phyloP scores from a whole-genome alignment of 768 basidiomycete genomes.

The Termitomyces sp. region DNA sequence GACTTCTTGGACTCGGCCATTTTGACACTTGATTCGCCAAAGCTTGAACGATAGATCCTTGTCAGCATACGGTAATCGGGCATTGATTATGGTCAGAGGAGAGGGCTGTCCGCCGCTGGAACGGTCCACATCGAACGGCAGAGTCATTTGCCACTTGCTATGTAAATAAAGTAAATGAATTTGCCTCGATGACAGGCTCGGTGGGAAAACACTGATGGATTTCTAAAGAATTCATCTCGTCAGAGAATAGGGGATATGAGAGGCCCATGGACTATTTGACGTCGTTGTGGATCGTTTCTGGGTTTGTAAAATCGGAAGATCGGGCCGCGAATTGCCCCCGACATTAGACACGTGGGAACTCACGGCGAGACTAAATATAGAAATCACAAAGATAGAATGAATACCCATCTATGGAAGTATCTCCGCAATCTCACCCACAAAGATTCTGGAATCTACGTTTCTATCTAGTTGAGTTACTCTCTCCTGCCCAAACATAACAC shows the following conservation, averaged over 20 bases:
- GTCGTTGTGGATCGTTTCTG: no score
- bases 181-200: neutral
- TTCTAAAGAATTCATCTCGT: neutral
- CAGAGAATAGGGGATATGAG: neutral
- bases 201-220: neutral
- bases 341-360: neutral
- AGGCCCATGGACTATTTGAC: neutral
- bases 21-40: conserved; percentile 25
- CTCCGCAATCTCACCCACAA: neutral
- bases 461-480: neutral
- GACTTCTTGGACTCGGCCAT: conserved; percentile 21
- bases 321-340: neutral
- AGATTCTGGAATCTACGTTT: neutral
- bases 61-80: conserved; percentile 24
- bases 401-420: neutral
- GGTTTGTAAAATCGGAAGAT: neutral
- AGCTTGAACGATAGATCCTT: conserved; percentile 18
- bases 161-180: neutral
- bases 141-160: neutral
- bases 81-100: conserved; percentile 17
- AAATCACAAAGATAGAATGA: neutral
- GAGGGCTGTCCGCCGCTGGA: neutral
- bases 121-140: conserved; percentile 1
- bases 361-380: neutral
- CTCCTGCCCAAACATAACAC: neutral